These are phyloP conservation scores for Candolleomyces eurysporus DNA, from an alignment of 768 basidiomycete genomes.

Conservation along the genomic window DNA sequence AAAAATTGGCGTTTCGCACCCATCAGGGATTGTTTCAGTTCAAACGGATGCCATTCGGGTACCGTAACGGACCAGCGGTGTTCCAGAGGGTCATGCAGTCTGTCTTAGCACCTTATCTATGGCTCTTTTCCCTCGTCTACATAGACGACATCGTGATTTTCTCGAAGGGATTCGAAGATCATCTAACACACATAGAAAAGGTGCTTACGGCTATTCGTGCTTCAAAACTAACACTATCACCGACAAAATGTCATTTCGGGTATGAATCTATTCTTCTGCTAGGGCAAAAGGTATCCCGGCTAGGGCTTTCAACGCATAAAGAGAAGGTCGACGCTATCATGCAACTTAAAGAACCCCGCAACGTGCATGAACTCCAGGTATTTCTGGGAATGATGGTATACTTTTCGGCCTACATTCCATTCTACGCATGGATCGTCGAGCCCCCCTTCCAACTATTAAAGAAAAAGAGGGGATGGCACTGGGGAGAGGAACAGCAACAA, in stretches of 20 bases:
- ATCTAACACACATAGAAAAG: constrained; percentile 26
- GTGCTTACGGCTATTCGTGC: constrained; percentile 25
- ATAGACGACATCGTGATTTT: constrained; percentile 42
- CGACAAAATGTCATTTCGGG: constrained; percentile 30
- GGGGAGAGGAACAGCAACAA: constrained; percentile 20
- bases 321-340: constrained; percentile 30
- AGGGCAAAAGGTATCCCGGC: no score
- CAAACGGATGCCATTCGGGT: constrained; percentile 38
- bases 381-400: no score
- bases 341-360: constrained; percentile 22
- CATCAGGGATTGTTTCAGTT: constrained; percentile 42
- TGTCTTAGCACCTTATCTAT: constrained; percentile 32
- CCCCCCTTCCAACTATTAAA: constrained; percentile 32
- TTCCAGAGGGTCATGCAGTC: constrained; percentile 35
- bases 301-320: no score
- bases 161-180: constrained; percentile 23
- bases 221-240: constrained; percentile 31
- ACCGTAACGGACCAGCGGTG: constrained; percentile 15
- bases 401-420: no score
- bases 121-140: constrained; percentile 39
- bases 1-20: constrained; percentile 35
- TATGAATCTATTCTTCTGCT: constrained; percentile 26
- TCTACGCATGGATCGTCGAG: constrained; percentile 6
- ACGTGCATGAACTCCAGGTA: constrained; percentile 12
- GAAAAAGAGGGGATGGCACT: constrained; percentile 22